Conservation (phyloP, 495 filamentous ascomycete species). For the Penicillium coffeae region DNA sequence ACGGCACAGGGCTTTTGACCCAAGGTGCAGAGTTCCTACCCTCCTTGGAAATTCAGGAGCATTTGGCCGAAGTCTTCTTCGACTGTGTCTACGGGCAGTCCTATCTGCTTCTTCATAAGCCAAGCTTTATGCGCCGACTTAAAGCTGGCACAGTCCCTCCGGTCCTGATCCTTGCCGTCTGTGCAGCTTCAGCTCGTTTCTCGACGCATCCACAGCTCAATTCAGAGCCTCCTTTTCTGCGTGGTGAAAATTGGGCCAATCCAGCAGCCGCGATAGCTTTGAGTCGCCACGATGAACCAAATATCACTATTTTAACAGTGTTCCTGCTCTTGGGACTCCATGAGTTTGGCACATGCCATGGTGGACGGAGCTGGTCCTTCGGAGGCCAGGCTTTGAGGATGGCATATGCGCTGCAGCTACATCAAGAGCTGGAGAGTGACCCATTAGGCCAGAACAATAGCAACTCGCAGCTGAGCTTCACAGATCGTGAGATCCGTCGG, state of each 20-base stretch:
- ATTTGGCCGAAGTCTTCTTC: slow-evolving; percentile 92
- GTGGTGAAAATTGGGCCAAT: slow-evolving; percentile 85
- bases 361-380: slow-evolving; percentile 91
- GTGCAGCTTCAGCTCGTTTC: slow-evolving; percentile 88
- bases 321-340: slow-evolving; percentile 85
- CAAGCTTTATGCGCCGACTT: slow-evolving; percentile 88
- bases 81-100: slow-evolving; percentile 94
- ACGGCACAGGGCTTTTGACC: slow-evolving; percentile 67
- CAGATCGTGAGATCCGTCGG: slow-evolving; percentile 86
- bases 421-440: slow-evolving; percentile 89
- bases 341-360: slow-evolving; percentile 95
- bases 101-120: slow-evolving; percentile 94
- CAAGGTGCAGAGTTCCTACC: slow-evolving; percentile 85
- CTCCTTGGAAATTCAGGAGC: slow-evolving; percentile 85
- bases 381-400: slow-evolving; percentile 93
- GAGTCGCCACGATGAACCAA: slow-evolving; percentile 86
- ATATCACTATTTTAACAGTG: slow-evolving; percentile 90
- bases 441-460: slow-evolving; percentile 59
- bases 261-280: slow-evolving; percentile 80
- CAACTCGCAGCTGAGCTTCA: slow-evolving; percentile 71
- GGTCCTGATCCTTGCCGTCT: slow-evolving; percentile 85
- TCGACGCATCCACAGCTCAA: slow-evolving; percentile 89
- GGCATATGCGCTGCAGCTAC: slow-evolving; percentile 93
- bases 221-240: slow-evolving; percentile 78
- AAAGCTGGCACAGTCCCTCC: slow-evolving; percentile 69